Evolutionary conservation across 2,329 filamentous ascomycete genomes (phyloP), one percentile per base, ranked within the genome.

Genomic region (Epichloe sp.): DNA sequence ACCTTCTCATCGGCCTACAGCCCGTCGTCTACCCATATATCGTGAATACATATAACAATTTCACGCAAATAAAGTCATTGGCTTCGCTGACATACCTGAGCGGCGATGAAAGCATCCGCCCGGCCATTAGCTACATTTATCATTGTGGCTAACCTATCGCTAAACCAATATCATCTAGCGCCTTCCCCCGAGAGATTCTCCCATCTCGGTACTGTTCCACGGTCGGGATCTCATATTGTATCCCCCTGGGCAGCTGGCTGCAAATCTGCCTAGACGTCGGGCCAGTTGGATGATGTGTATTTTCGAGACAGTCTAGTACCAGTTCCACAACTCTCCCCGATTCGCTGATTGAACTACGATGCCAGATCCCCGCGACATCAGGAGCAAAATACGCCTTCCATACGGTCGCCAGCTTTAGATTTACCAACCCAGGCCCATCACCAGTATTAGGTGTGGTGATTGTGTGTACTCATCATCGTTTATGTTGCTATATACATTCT

Each of bases 181-280:
- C 57, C 66, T 88, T 88, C 52, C 65, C 65, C 67, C 43, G 65
- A 88, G 69, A 58, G 79, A 74, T 44, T 69, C 69, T 40, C 83
- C 71, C 84, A 88, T 88, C 5, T 71, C 74, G 51, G 68, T 68
- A 77, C 23, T 83, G 83, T 64, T 86, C 76, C 47, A 87, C 69
- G 45, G 82, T 77, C 44, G 81, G 59, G 55, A 88, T 70, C 42
- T 77, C 61, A 64, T 77, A 86, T 6, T 66, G 23, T 61, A 64
- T 87, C 85, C 0, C 85, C 34, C 82, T 31, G 31, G 31, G 31
- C 31, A 31, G 31, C 7, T 31, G 31, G 31, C 31, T 31, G 31
- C 31, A 31, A 31, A 31, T 10, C 10, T 31, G 31, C 31, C 31
- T 31, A 31, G 8, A 4, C 8, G 31, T 38, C 15, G 19, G 19